Evolutionary conservation across 139 green algal species (phyloP), one percentile per base, ranked within the genome.

Genomic region (Micractinium sp.): DNA sequence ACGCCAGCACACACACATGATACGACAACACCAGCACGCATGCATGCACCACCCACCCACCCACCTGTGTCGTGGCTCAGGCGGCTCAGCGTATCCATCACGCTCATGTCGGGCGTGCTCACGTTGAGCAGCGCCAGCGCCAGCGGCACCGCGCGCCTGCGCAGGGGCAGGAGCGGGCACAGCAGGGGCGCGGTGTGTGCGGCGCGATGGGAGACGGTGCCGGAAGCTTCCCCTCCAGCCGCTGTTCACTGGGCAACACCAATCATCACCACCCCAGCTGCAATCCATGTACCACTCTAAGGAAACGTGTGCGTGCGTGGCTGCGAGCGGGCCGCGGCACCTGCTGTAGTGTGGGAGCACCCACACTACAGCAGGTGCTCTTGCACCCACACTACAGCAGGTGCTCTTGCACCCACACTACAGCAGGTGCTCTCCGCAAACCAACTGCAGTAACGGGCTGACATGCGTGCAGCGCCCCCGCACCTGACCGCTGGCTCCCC

Each of bases 71-170:
- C 98, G 90, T 99, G 98, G 73, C 90, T 97, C 18, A 99, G 94
- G 19, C 98, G 90, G 88, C 93, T 95, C 53, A 99, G 96, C 29
- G 95, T 97, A 93, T 99, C 98, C 91, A 99, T 97, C 5, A 97
- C 93, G 35, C 85, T 81, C 81, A 99, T 93, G 86, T 97, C 95
- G 14, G 98, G 98, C 73, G 95, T 96, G 85, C 91, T 96, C 0
- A 97, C 91, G 91, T 98, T 96, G 53, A 99, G 96, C 86, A 99
- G 87, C 12, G 95, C 96, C 2, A 99, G 78, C 3, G 96, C 97
- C 75, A 99, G 95, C 18, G 98, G 98, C 53, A 99, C 96, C 0
- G 94, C 96, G 13, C 95, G 88, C 39, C 98, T 93, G 77, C 85
- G 15, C 12, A 71, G 31, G 22, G 12, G 38, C 23, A 33, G 69